Evolutionary conservation across 2,329 filamentous ascomycete genomes (phyloP).

Genomic region (Penicillium sp.): DNA sequence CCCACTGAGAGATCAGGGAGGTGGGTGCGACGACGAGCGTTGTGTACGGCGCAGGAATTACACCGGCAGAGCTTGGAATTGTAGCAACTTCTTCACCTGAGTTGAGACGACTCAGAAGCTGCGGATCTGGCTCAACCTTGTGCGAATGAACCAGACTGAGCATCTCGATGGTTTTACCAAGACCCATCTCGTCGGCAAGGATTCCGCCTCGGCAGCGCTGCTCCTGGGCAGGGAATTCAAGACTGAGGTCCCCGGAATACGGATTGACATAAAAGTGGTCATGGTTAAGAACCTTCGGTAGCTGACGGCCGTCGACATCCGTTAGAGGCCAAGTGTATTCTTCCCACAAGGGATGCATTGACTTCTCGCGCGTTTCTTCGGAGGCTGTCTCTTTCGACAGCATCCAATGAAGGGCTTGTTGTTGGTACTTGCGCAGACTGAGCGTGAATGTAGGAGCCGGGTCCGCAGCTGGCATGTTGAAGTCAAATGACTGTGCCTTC

Average conservation of each 20-base stretch:
- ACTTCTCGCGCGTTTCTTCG: conserved; percentile 65
- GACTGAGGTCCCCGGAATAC: conserved; percentile 87
- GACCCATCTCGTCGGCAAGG: conserved; percentile 91
- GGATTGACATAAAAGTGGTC: conserved; percentile 89
- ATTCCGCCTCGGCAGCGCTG: conserved; percentile 93
- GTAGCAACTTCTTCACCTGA: conserved; percentile 61
- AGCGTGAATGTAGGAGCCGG: conserved; percentile 78
- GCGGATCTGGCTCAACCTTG: conserved; percentile 52
- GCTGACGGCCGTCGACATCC: conserved; percentile 76
- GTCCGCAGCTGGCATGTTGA: conserved; percentile 80
- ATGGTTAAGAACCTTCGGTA: conserved; percentile 63
- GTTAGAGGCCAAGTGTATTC: conserved; percentile 86
- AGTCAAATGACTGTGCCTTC: conserved; percentile 96
- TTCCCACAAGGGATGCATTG: conserved; percentile 97
- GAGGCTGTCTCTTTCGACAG: conserved; percentile 83
- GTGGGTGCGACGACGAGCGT: conserved; percentile 96
- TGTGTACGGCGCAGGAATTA: conserved; percentile 74
- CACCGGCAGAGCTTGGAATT: conserved; percentile 54
- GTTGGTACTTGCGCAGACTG: conserved; percentile 86
- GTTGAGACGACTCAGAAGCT: conserved; percentile 27
- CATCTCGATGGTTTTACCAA: conserved; percentile 99
- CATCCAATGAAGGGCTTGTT: conserved; percentile 96
- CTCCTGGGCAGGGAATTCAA: conserved; percentile 89
- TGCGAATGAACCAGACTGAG: conserved; percentile 87
- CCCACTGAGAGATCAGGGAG: conserved; percentile 95